These are phyloP conservation scores for Metschnikowia borealis DNA, from an alignment of 805 yeast species.

Conservation along the genomic window DNA sequence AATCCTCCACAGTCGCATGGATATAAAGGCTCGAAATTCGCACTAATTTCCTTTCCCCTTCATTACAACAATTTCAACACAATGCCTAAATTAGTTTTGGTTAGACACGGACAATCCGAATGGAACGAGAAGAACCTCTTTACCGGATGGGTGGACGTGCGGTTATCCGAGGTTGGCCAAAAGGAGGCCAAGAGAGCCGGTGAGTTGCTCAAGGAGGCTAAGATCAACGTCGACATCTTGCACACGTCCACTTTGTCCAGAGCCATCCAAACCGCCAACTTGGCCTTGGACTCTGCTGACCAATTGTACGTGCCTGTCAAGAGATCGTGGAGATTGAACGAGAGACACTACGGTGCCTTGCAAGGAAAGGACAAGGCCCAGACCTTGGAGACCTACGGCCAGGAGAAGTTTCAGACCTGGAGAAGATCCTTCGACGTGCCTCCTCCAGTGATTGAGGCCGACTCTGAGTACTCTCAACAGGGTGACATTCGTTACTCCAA, in stretches of 20 bases:
- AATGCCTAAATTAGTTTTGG: slow-evolving; percentile 72
- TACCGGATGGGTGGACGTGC: slow-evolving; percentile 98
- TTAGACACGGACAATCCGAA: slow-evolving; percentile 99
- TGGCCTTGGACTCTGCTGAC: slow-evolving; percentile 86
- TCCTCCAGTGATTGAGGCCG: slow-evolving; percentile 81
- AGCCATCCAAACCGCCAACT: slow-evolving; percentile 96
- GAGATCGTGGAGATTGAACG: slow-evolving; percentile 97
- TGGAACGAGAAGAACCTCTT: slow-evolving; percentile 97
- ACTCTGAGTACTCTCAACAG: slow-evolving; percentile 77
- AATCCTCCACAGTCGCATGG: slow-evolving; percentile 16
- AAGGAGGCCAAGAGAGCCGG: slow-evolving; percentile 94
- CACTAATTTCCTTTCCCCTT: not conserved
- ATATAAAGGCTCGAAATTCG: slow-evolving; percentile 3
- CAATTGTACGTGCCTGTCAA: slow-evolving; percentile 86
- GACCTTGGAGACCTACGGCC: slow-evolving; percentile 81
- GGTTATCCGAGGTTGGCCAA: slow-evolving; percentile 76
- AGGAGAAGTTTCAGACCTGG: slow-evolving; percentile 92
- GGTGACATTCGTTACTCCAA: slow-evolving; percentile 82
- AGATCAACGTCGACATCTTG: slow-evolving; percentile 78
- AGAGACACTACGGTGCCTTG: slow-evolving; percentile 98
- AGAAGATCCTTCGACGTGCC: slow-evolving; percentile 97
- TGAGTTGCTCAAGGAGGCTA: slow-evolving; percentile 81
- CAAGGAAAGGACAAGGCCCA: slow-evolving; percentile 98
- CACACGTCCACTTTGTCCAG: slow-evolving; percentile 89
- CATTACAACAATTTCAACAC: slow-evolving; percentile 6